A percentile compares a stretch with the other conserved stretches of the same genome.
phyloP scores from a whole-genome alignment of 2,329 filamentous ascomycete genomes.

The Cladosporium sp. region DNA sequence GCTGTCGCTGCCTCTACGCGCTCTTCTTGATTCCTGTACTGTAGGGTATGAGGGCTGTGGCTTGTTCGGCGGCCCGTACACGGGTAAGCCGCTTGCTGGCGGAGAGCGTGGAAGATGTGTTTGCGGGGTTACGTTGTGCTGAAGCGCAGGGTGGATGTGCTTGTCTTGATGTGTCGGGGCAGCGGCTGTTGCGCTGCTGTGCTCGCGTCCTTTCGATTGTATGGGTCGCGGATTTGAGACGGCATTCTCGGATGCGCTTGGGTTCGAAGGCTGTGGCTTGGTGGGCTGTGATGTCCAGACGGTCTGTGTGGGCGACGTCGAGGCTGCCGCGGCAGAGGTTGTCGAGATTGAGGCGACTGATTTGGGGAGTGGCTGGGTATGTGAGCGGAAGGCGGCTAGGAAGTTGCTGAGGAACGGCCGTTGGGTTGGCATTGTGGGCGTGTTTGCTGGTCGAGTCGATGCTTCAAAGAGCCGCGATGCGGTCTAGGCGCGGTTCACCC shows the following conservation, averaged over 20 bases:
- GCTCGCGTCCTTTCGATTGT: conserved; percentile 37
- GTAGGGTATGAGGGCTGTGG: conserved; percentile 29
- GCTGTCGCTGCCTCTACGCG: conserved; percentile 64
- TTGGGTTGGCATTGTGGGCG: conserved; percentile 53
- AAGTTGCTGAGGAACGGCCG: conserved; percentile 62
- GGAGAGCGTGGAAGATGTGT: conserved; percentile 33
- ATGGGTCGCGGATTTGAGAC: conserved; percentile 41
- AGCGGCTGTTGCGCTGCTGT: conserved; percentile 18
- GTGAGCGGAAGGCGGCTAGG: conserved; percentile 60
- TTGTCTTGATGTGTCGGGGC: conserved; percentile 32
- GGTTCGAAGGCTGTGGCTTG: conserved; percentile 12
- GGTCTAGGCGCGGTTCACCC: too few relatives aligned
- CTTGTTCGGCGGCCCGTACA: conserved; percentile 31
- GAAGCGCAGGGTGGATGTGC: conserved; percentile 25
- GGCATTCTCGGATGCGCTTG: conserved; percentile 25
- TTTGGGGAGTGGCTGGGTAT: conserved; percentile 52
- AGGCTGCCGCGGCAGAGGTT: conserved; percentile 35
- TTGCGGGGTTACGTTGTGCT: conserved; percentile 32
- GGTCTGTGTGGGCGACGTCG: conserved; percentile 18
- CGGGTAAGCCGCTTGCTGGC: conserved; percentile 27
- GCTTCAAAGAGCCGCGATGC: background rate
- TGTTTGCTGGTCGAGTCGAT: background rate
- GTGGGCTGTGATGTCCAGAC: conserved; percentile 13
- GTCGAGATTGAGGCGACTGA: conserved; percentile 41
- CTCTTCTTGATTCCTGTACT: conserved; percentile 24